Evolutionary conservation across 1,284 basidiomycete species (phyloP).

Genomic region (Somion occarium): DNA sequence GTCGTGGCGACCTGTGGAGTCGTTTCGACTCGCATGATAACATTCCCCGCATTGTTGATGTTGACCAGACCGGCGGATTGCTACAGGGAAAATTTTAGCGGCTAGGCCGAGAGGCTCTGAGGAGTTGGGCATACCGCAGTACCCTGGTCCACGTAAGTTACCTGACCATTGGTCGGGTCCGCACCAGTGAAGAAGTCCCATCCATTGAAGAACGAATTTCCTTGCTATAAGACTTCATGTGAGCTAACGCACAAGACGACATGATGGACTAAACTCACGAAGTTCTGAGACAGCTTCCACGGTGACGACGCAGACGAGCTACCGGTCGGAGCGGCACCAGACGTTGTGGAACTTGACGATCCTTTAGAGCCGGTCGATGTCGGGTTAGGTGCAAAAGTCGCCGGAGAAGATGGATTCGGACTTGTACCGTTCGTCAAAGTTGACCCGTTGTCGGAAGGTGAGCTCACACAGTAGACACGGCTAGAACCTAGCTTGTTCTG

Average conservation of each 20-base stretch:
- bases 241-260: neutral
- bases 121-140: slow-evolving; percentile 44
- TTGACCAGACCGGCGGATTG: slow-evolving; percentile 45
- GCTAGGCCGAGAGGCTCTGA: slow-evolving; percentile 1
- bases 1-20: slow-evolving; percentile 61
- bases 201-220: slow-evolving; percentile 71
- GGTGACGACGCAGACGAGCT: slow-evolving; percentile 19
- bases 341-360: slow-evolving; percentile 1
- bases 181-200: slow-evolving; percentile 70
- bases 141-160: slow-evolving; percentile 51
- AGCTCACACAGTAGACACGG: slow-evolving; percentile 27
- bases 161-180: slow-evolving; percentile 80
- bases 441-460: slow-evolving; percentile 11
- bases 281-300: slow-evolving; percentile 25
- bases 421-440: slow-evolving; percentile 10
- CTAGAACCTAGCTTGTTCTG: slow-evolving; percentile 14
- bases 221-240: slow-evolving; percentile 39
- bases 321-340: slow-evolving; percentile 16
- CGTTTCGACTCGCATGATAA: slow-evolving; percentile 81
- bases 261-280: slow-evolving; percentile 19
- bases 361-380: slow-evolving; percentile 4
- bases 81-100: slow-evolving; percentile 26
- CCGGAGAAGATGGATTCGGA: slow-evolving; percentile 12
- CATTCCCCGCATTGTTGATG: slow-evolving; percentile 66
- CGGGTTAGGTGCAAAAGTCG: slow-evolving; percentile 14